phyloP scores from a whole-genome alignment of 306 rosid genomes.

The Pterocarpus santalinus region DNA sequence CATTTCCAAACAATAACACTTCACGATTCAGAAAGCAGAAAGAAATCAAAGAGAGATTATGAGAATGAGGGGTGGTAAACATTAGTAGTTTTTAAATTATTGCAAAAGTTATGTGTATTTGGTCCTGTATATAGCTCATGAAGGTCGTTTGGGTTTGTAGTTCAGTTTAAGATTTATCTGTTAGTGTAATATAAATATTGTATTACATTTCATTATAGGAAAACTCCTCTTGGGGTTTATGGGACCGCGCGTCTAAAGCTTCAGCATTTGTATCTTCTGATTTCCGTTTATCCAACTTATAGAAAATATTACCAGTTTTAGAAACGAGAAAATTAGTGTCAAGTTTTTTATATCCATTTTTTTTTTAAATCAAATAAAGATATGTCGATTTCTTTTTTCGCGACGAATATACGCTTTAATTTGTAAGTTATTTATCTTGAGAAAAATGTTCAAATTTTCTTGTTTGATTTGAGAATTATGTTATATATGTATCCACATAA shows the following conservation, averaged over 20 bases:
- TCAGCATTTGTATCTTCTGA: conserved; percentile 12
- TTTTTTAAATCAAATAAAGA: no score
- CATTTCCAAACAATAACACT: conserved; percentile 17
- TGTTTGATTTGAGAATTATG: no score
- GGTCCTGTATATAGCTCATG: conserved; percentile 49
- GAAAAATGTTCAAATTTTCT: no score
- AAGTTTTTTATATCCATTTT: no score
- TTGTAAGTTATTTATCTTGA: no score
- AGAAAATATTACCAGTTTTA: not conserved
- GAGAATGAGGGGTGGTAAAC: conserved; percentile 41
- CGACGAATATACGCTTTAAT: no score
- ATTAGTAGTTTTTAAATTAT: conserved; percentile 27
- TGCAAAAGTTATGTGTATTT: conserved; percentile 20
- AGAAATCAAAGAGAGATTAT: conserved; percentile 14
- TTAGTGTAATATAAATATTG: conserved; percentile 22
- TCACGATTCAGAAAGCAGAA: conserved; percentile 19
- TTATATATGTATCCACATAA: no score
- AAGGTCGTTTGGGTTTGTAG: conserved; percentile 24
- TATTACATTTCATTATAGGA: conserved; percentile 4
- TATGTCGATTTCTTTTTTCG: no score
- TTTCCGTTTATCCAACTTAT: not conserved
- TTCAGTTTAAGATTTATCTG: conserved; percentile 22
- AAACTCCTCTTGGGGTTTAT: conserved; percentile 2
- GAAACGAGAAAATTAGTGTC: not conserved
- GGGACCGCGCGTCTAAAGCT: conserved; percentile 11